A percentile compares a stretch with the other conserved stretches of the same genome.
These are phyloP conservation scores for Fraxinus sp. DNA, from an alignment of 305 asterid genomes.

Conservation along the genomic window DNA sequence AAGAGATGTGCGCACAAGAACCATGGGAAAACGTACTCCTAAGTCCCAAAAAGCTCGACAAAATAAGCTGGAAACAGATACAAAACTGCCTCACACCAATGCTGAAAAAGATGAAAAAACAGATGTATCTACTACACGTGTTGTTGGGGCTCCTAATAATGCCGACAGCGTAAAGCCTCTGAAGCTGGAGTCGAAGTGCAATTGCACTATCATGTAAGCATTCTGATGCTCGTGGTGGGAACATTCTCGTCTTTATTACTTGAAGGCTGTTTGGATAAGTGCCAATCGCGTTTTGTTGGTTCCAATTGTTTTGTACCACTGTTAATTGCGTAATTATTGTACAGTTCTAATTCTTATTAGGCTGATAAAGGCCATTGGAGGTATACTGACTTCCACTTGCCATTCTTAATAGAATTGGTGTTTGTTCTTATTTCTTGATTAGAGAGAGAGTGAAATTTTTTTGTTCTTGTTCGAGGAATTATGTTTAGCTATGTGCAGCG, in stretches of 20 bases:
- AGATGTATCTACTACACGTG: conserved; percentile 37
- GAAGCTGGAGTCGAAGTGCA: conserved; percentile 92
- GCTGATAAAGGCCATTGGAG: conserved; percentile 53
- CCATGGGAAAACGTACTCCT: conserved; percentile 46
- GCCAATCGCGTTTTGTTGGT: conserved; percentile 34
- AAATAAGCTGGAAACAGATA: conserved; percentile 46
- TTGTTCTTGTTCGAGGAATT: conserved; percentile 30
- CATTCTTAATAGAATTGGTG: conserved; percentile 48
- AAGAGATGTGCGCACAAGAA: conserved; percentile 50
- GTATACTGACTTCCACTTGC: conserved; percentile 32
- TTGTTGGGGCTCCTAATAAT: conserved; percentile 54
- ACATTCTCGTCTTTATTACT: conserved; percentile 17
- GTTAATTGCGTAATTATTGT: conserved; percentile 46
- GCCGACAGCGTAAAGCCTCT: conserved; percentile 65
- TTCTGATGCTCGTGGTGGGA: conserved; percentile 2
- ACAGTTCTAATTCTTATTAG: conserved; percentile 55
- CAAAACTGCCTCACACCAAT: conserved; percentile 39
- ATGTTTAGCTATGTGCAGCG: conserved; percentile 11
- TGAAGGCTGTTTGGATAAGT: conserved; percentile 34
- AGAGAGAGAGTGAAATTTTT: conserved; percentile 40
- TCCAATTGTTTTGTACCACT: conserved; percentile 46
- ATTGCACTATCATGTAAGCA: conserved; percentile 81
- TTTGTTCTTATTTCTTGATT: conserved; percentile 31
- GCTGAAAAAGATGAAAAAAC: conserved; percentile 39
- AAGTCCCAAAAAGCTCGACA: conserved; percentile 66